Evolutionary conservation across 2,329 filamentous ascomycete species (phyloP).

Genomic region (Thielaviopsis cerberus): DNA sequence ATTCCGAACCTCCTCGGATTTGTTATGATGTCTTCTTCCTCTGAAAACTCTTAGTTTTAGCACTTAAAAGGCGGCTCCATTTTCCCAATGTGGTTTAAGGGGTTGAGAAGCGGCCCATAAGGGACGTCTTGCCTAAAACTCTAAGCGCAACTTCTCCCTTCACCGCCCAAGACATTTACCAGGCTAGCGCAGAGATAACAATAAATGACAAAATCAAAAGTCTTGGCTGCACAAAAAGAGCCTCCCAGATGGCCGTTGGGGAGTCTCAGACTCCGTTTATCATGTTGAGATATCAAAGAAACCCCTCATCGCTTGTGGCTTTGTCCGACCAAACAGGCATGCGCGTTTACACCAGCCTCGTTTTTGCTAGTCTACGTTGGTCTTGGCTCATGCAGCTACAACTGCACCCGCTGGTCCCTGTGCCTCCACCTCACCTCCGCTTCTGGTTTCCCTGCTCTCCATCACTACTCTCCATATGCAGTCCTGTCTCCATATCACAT

Average conservation of each 20-base stretch:
- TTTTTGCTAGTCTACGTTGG: not conserved
- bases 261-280: no score
- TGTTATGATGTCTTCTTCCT: not conserved
- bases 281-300: not conserved
- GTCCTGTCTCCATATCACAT: not conserved
- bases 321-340: not conserved
- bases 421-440: not conserved
- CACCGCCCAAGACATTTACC: not conserved
- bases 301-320: not conserved
- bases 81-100: not conserved
- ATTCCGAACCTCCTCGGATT: not conserved
- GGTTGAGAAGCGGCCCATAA: not conserved
- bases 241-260: no score
- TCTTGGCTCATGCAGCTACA: not conserved
- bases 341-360: not conserved
- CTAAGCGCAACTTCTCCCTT: not conserved
- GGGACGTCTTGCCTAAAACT: not conserved
- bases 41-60: not conserved
- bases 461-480: not conserved
- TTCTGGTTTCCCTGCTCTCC: not conserved
- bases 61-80: not conserved
- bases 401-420: not conserved
- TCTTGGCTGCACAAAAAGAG: no score
- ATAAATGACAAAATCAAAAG: no score
- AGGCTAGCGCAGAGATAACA: not conserved